Evolutionary conservation across 192 early-diverging fungal species (phyloP).

Genomic region (Umbelopsis sp.): DNA sequence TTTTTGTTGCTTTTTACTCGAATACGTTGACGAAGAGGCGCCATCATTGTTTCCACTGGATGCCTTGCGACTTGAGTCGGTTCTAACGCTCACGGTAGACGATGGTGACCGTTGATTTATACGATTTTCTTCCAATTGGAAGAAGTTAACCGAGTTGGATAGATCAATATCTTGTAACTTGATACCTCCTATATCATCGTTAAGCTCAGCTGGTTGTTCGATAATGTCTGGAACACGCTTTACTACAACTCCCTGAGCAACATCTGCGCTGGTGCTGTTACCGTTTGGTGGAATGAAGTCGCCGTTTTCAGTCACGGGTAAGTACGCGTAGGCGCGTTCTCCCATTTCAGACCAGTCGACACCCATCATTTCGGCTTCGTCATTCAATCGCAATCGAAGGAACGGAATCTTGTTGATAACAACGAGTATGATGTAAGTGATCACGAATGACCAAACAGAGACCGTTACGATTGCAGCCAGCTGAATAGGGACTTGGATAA

Average conservation of each 20-base stretch:
- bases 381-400: slow-evolving; percentile 74
- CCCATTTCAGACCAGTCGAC: slow-evolving; percentile 87
- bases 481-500: slow-evolving; percentile 79
- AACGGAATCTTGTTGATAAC: slow-evolving; percentile 76
- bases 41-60: not conserved
- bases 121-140: not conserved
- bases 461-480: slow-evolving; percentile 70
- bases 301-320: slow-evolving; percentile 22
- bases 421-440: slow-evolving; percentile 72
- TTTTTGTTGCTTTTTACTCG: slow-evolving; percentile 5
- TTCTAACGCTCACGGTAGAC: not conserved
- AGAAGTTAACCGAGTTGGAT: not conserved
- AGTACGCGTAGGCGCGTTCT: slow-evolving; percentile 65
- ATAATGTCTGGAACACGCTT: slow-evolving; percentile 37
- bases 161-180: slow-evolving; percentile 12
- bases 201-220: slow-evolving; percentile 21
- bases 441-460: slow-evolving; percentile 74
- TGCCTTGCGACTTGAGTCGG: not conserved
- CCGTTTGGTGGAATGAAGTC: not conserved
- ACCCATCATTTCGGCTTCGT: slow-evolving; percentile 73
- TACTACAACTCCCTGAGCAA: slow-evolving; percentile 19
- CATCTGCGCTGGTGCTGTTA: not conserved
- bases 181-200: slow-evolving; percentile 4
- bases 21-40: not conserved
- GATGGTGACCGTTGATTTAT: not conserved